Percentiles rank a stretch among this genome's conserved stretches.
These are phyloP conservation scores for Neofusicoccum laricinum DNA, from an alignment of 2,329 filamentous ascomycete species.

Conservation along the genomic window DNA sequence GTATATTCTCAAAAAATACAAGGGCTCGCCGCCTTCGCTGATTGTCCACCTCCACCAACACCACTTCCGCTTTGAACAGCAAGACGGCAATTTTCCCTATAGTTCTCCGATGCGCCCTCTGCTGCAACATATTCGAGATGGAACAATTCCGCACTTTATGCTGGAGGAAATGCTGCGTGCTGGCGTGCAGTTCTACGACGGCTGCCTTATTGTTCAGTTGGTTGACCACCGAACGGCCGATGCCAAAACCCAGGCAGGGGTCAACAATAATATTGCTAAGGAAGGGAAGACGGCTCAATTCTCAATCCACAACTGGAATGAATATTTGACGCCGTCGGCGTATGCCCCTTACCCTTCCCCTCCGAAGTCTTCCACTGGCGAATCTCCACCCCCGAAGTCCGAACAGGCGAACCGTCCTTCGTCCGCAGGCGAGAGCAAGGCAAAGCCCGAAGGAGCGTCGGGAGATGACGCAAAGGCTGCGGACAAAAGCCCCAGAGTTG, in stretches of 20 bases:
- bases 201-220: conserved; percentile 91
- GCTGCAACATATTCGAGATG: conserved; percentile 71
- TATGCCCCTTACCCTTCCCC: conserved; percentile 66
- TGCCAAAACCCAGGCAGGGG: conserved; percentile 54
- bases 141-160: conserved; percentile 86
- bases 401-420: conserved; percentile 24
- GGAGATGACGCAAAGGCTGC: conserved; percentile 31
- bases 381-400: conserved; percentile 18
- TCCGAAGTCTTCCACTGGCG: conserved; percentile 22
- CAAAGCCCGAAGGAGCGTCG: neutral
- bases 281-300: conserved; percentile 63
- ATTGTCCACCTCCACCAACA: conserved; percentile 80
- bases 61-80: conserved; percentile 82
- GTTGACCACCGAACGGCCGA: conserved; percentile 76
- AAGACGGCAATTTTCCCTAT: conserved; percentile 89
- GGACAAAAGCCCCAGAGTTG: conserved; percentile 38
- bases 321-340: conserved; percentile 84
- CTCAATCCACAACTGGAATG: conserved; percentile 90
- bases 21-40: conserved; percentile 71
- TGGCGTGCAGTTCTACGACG: conserved; percentile 84
- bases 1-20: conserved; percentile 82
- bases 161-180: conserved; percentile 70
- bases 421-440: conserved; percentile 24
- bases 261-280: conserved; percentile 47
- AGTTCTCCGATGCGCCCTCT: conserved; percentile 85